phyloP scores from a whole-genome alignment of 148 eudicot genomes.

The Hydrangea macrophylla region DNA sequence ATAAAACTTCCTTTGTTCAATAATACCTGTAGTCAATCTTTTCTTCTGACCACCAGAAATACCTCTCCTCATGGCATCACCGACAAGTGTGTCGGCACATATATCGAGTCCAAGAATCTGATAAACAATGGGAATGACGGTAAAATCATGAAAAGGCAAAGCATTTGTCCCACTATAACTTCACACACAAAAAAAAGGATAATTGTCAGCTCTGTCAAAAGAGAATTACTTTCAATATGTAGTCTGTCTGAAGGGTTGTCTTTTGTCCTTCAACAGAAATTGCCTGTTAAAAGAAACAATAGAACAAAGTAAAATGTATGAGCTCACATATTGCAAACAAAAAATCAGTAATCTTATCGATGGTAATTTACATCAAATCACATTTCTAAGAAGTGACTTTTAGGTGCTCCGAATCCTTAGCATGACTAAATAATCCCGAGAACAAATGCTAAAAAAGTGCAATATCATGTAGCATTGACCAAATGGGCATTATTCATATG shows the following conservation, averaged over 20 bases:
- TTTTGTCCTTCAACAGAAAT: slow-evolving; percentile 64
- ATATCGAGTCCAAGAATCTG: slow-evolving; percentile 85
- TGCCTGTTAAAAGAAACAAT: slow-evolving; percentile 46
- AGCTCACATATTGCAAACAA: neutral
- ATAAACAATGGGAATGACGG: slow-evolving; percentile 1
- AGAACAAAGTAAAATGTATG: neutral
- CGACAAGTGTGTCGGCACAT: slow-evolving; percentile 69
- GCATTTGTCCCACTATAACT: neutral
- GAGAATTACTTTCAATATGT: slow-evolving; percentile 65
- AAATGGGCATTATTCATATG: neutral
- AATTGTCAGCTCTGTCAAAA: neutral
- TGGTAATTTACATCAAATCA: neutral
- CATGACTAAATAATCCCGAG: neutral
- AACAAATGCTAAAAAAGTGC: neutral
- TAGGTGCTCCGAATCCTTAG: neutral
- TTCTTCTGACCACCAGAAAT: slow-evolving; percentile 90
- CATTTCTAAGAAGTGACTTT: neutral
- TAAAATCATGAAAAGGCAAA: neutral
- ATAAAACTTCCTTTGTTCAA: neutral
- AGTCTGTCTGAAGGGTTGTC: slow-evolving; percentile 71
- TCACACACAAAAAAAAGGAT: neutral
- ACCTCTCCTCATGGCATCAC: slow-evolving; percentile 87
- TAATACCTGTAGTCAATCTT: slow-evolving; percentile 73
- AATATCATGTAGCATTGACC: neutral
- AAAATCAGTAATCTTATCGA: neutral